phyloP scores from a whole-genome alignment of 805 yeast genomes.

The Metschnikowia lunata region DNA sequence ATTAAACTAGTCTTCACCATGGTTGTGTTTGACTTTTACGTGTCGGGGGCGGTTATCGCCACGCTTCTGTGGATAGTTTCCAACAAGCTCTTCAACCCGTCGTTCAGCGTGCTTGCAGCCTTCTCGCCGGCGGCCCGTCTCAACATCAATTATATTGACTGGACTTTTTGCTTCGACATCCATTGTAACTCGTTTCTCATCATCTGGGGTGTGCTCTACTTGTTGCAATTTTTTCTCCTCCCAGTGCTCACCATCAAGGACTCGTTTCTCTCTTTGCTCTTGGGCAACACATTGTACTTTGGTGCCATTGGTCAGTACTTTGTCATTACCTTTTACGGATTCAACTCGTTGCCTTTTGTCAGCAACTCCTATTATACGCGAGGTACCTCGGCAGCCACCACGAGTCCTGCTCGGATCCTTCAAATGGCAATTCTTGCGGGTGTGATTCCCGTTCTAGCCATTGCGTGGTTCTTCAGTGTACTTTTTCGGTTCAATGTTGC shows the following conservation, averaged over 20 bases:
- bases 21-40: constrained; percentile 79
- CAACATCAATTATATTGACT: constrained; percentile 53
- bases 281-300: constrained; percentile 76
- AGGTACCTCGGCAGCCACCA: constrained; percentile 9
- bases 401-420: constrained; percentile 42
- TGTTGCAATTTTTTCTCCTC: constrained; percentile 27
- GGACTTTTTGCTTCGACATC: constrained; percentile 93
- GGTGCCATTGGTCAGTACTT: constrained; percentile 72
- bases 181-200: constrained; percentile 63
- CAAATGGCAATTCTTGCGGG: constrained; percentile 58
- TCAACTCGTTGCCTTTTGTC: constrained; percentile 42
- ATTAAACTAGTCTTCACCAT: constrained; percentile 68
- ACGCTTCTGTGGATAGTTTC: constrained; percentile 71
- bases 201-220: constrained; percentile 44
- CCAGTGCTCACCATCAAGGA: constrained; percentile 66
- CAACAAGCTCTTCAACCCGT: constrained; percentile 52
- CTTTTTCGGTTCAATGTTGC: constrained; percentile 72
- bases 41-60: constrained; percentile 64
- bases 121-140: constrained; percentile 10
- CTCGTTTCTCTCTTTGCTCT: constrained; percentile 56
- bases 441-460: constrained; percentile 58
- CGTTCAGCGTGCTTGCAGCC: constrained; percentile 9
- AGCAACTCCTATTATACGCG: constrained; percentile 15
- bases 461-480: constrained; percentile 55
- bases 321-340: constrained; percentile 84